Conservation (phyloP, 306 rosid genomes). For the Vachellia collinsii region DNA sequence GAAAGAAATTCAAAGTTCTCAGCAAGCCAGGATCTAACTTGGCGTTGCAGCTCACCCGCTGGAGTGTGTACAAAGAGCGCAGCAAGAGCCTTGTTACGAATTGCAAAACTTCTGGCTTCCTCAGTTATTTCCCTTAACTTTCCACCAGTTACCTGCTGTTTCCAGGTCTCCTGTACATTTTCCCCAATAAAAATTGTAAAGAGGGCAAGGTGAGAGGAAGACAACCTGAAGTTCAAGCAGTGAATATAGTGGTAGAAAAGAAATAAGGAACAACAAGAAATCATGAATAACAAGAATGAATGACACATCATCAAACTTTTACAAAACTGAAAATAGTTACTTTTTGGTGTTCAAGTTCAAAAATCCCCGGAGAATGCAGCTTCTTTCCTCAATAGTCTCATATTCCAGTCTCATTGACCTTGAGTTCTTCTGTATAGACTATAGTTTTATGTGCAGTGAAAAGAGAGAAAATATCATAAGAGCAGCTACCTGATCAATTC, state of each 20-base stretch:
- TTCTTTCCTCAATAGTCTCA: too few species aligned
- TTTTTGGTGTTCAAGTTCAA: neutral
- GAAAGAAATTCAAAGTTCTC: slow-evolving; percentile 80
- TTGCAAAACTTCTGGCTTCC: slow-evolving; percentile 77
- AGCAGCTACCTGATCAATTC: slow-evolving; percentile 77
- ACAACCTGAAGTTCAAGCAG: neutral
- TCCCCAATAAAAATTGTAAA: slow-evolving; percentile 19
- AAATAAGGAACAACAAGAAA: slow-evolving; percentile 8
- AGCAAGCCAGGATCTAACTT: slow-evolving; percentile 83
- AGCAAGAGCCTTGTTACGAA: slow-evolving; percentile 78
- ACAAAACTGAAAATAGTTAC: neutral
- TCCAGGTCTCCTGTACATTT: slow-evolving; percentile 62
- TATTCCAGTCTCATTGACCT: too few species aligned
- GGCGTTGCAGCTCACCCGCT: slow-evolving; percentile 90
- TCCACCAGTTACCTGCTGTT: slow-evolving; percentile 85
- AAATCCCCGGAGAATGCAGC: neutral
- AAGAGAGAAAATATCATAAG: slow-evolving; percentile 21
- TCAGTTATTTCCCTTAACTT: slow-evolving; percentile 82
- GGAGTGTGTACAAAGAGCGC: slow-evolving; percentile 90
- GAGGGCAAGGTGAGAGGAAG: slow-evolving; percentile 12
- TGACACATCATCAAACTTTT: neutral
- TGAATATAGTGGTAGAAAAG: slow-evolving; percentile 17
- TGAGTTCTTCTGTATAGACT: too few species aligned
- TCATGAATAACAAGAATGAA: slow-evolving; percentile 3
- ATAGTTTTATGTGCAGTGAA: neutral